Conservation (phyloP, 495 filamentous ascomycete species). For the Diplogelasinospora grovesii region DNA sequence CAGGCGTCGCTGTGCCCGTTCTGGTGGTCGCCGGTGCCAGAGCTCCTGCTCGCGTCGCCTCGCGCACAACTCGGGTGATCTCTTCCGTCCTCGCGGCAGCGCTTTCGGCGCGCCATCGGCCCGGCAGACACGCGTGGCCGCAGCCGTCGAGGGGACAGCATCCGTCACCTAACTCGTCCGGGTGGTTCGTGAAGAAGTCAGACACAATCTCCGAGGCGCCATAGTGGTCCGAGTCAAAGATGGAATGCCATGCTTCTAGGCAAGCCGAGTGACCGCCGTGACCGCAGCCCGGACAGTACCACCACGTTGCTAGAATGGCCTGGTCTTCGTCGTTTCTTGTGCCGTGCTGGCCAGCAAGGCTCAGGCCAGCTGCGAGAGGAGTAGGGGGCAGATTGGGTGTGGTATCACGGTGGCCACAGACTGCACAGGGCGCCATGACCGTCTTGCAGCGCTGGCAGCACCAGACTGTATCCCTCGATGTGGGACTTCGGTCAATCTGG, state of each 20-base stretch:
- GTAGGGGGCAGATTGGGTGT: constrained; percentile 14
- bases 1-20: constrained; percentile 2
- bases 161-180: constrained; percentile 55
- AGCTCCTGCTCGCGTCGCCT: constrained; percentile 25
- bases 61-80: constrained; percentile 33
- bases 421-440: constrained; percentile 36
- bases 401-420: constrained; percentile 36
- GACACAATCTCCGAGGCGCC: too few species aligned
- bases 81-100: constrained; percentile 33
- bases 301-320: constrained; percentile 46
- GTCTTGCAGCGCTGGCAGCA: constrained; percentile 41
- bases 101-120: constrained; percentile 48
- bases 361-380: neutral
- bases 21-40: too few species aligned
- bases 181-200: too few species aligned
- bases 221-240: constrained; percentile 14
- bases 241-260: constrained; percentile 56
- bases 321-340: constrained; percentile 7
- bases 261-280: constrained; percentile 70
- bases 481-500: constrained; percentile 37
- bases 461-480: constrained; percentile 33
- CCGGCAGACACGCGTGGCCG: constrained; percentile 64
- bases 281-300: constrained; percentile 66
- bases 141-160: constrained; percentile 69
- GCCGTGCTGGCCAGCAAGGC: neutral